Evolutionary conservation across 495 filamentous ascomycete species (phyloP).

Genomic region (Immersiella caudata): DNA sequence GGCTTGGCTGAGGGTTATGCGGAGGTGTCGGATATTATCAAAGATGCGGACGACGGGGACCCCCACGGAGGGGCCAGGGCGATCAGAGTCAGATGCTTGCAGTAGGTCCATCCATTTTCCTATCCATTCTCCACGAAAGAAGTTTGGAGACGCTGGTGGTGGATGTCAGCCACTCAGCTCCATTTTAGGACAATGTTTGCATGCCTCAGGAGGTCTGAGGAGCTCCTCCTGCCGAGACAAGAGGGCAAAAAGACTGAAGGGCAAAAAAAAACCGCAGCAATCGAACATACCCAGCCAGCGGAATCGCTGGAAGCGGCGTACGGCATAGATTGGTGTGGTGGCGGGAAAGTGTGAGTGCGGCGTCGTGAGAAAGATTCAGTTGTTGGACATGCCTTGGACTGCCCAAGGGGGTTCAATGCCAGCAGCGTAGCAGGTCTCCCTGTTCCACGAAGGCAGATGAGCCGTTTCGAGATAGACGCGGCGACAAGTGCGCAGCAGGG

Average conservation of each 20-base stretch:
- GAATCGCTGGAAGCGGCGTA: background rate
- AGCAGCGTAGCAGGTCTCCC: background rate
- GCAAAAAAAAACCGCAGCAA: no score
- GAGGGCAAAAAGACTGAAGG: no score
- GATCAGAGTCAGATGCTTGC: no score
- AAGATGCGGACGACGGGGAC: constrained; percentile 1
- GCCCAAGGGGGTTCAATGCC: no score
- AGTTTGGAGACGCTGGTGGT: no score
- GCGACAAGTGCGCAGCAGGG: constrained; percentile 15
- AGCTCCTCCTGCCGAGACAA: no score
- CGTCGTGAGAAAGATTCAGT: background rate
- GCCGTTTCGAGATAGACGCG: constrained; percentile 7
- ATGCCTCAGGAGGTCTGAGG: no score
- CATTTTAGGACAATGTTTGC: no score
- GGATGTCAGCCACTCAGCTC: no score
- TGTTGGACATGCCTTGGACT: background rate
- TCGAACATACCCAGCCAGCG: background rate
- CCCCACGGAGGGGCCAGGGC: no score
- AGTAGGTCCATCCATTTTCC: no score
- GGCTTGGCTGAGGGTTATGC: constrained; percentile 14
- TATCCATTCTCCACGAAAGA: no score
- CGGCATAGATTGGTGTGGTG: background rate
- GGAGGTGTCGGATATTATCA: background rate
- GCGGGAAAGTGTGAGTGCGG: background rate
- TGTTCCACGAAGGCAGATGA: constrained; percentile 6